Evolutionary conservation across 768 basidiomycete species (phyloP).

Genomic region (Boletus pseudo-olivaceus): DNA sequence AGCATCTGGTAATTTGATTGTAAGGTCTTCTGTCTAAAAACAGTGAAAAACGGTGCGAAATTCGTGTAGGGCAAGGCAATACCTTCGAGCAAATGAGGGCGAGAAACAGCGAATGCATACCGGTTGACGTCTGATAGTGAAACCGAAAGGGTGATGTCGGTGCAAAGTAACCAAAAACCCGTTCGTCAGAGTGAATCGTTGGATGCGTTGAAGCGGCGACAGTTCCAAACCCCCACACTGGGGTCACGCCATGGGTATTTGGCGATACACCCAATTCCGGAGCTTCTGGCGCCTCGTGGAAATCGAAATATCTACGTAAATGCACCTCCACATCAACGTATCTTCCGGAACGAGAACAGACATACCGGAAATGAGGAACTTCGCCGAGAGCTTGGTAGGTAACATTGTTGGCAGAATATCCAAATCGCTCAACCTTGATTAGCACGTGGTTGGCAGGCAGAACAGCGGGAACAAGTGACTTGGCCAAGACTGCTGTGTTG

Average conservation of each 20-base stretch:
- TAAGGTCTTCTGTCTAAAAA: constrained; percentile 62
- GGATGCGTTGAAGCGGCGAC: constrained; percentile 47
- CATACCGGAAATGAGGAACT: constrained; percentile 38
- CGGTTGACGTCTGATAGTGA: constrained; percentile 48
- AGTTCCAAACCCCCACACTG: constrained; percentile 72
- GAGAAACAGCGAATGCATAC: constrained; percentile 52
- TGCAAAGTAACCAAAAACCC: constrained; percentile 60
- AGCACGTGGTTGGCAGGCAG: constrained; percentile 46
- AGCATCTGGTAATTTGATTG: constrained; percentile 63
- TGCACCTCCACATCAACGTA: not conserved
- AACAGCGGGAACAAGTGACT: constrained; percentile 16
- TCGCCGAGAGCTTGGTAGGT: constrained; percentile 62
- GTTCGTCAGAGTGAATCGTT: constrained; percentile 50
- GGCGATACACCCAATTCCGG: constrained; percentile 34
- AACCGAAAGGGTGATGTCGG: constrained; percentile 52
- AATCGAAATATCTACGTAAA: constrained; percentile 64
- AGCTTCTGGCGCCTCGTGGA: constrained; percentile 46
- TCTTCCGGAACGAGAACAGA: not conserved
- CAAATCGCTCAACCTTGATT: constrained; percentile 61
- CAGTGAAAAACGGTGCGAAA: not conserved
- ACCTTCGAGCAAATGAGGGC: constrained; percentile 63
- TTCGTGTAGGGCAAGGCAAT: not conserved
- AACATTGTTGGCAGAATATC: constrained; percentile 69
- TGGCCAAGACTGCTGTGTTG: constrained; percentile 28
- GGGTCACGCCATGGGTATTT: constrained; percentile 57